Conservation (phyloP, 352 stramenopile species). For the Phytophthora fragariae region DNA sequence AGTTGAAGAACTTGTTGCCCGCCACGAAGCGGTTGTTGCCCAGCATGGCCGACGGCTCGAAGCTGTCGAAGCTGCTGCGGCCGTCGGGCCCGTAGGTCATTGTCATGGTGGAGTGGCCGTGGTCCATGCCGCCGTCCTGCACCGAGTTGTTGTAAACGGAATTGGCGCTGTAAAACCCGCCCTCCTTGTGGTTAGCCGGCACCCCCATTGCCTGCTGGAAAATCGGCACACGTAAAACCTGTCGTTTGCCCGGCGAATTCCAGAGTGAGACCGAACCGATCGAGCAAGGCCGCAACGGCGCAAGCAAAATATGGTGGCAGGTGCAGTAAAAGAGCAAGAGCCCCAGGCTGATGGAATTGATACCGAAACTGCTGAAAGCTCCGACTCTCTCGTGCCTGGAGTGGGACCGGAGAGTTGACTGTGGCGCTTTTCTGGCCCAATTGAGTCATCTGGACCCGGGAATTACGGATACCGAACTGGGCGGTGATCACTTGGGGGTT, state of each 20-base stretch:
- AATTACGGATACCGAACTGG: constrained; percentile 31
- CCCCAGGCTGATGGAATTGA: constrained; percentile 25
- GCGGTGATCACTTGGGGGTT: not conserved
- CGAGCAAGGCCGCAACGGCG: constrained; percentile 14
- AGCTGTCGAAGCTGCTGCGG: constrained; percentile 40
- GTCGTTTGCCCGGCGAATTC: constrained; percentile 30
- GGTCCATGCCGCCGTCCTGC: constrained; percentile 37
- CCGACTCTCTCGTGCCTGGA: constrained; percentile 27
- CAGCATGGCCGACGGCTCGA: constrained; percentile 36
- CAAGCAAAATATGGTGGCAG: constrained; percentile 5
- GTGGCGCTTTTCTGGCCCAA: not conserved
- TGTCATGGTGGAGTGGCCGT: constrained; percentile 35
- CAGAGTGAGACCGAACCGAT: constrained; percentile 39
- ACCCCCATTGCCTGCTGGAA: constrained; percentile 25
- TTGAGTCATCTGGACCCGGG: constrained; percentile 17
- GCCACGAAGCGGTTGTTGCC: constrained; percentile 61
- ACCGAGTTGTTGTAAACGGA: constrained; percentile 43
- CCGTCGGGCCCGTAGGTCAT: constrained; percentile 37
- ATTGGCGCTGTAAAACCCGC: constrained; percentile 35
- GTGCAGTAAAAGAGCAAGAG: constrained; percentile 22
- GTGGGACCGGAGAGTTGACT: constrained; percentile 29
- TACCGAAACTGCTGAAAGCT: constrained; percentile 36
- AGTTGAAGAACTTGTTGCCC: constrained; percentile 80
- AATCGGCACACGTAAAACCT: constrained; percentile 14
- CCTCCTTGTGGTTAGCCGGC: constrained; percentile 40